Base-by-base conservation (phyloP, 352 stramenopile species). In the Globisporangium canariense region DNA sequence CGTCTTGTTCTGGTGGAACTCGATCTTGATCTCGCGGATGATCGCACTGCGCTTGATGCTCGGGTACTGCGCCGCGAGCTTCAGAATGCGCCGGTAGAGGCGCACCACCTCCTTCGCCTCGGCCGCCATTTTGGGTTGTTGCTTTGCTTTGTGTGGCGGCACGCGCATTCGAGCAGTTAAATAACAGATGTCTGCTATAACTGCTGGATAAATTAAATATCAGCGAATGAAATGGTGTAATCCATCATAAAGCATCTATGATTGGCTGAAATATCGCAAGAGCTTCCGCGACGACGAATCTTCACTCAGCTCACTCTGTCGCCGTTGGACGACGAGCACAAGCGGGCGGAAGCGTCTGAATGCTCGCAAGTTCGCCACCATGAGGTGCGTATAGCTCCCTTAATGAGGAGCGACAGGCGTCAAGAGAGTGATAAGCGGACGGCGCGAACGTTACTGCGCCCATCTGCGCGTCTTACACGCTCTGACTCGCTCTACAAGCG, bases 1-100 rank as follows among this genome's bases (percentile, higher is more conserved):
- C 45, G 64, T 34, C 72, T 92, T 89, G 71, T 82, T 88, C 34
- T 85, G 79, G 66, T 92, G 86, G 75, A 94, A 93, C 70, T 94
- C 81, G 46, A 77, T 71, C 72, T 93, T 91, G 70, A 94, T 93
- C 69, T 96, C 89, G 38, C 73, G 69, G 54, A 94, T 74, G 62
- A 96, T 88, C 14, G 84, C 80, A 46, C 90, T 75, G 54, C 84
- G 82, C 79, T 95, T 95, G 65, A 95, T 60, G 77, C 86, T 95
- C 65, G 86, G 86, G 70, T 93, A 95, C 53, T 78, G 75, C 70
- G 87, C 79, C 52, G 81, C 86, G 58, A 95, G 73, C 84, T 93
- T 89, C 52, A 96, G 81, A 47, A 96, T 83, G 58, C 75, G 82
- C 45, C 86, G 79, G 69, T 94, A 94, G 71, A 94, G 77, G 65